Base-by-base conservation (phyloP, 805 yeast genomes). In the Tetrapisispora iriomotensis region DNA sequence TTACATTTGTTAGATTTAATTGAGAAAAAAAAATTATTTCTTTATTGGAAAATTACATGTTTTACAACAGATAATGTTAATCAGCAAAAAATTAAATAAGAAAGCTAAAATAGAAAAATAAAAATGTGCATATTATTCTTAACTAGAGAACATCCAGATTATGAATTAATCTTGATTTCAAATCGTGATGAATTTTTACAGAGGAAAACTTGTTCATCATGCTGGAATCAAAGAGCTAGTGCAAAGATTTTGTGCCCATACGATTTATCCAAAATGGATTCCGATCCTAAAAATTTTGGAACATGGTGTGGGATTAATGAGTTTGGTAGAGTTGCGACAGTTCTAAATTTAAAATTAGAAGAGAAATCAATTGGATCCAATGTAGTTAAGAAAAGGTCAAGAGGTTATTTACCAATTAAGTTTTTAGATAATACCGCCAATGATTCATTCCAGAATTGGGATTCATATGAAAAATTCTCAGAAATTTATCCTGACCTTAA, bases 171-270 rank as follows among this genome's bases (percentile, higher is more conserved):
- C 2, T 55, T 86, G 4, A 62, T 85, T 3, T 84, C 95, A 3
- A 90, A 90, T 54, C 61, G 98, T 34, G 98, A 92, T 55, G 98
- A 92, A 58, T 83, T 65, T 50, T 77, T 82, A 54, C 71, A 67
- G 32, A 63, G 98, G 36, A 77, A 79, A 2, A 90, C 97, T 0
- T 68, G 72, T 38, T 53, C 58, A n/a, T 79, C 90, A 55, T 38
- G 65, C 42, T 40, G 60, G 43, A 60, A 65, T 36, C 18, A 30
- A 10, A 29, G 40, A 15, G 57, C 60, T 26, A 34, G 48, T 23
- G 48, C 47, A 22, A 39, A 12, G 36, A 61, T 81, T 1, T 54
- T 85, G 9, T 72, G 82, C 7, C 96, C 96, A 0, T 61, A 70
- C 28, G 96, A 90, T 56, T 57, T 82, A 49, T 85, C 79, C 1